Base-by-base conservation (phyloP, 2,329 filamentous ascomycete species). In the Sclerotinia spermophila region DNA sequence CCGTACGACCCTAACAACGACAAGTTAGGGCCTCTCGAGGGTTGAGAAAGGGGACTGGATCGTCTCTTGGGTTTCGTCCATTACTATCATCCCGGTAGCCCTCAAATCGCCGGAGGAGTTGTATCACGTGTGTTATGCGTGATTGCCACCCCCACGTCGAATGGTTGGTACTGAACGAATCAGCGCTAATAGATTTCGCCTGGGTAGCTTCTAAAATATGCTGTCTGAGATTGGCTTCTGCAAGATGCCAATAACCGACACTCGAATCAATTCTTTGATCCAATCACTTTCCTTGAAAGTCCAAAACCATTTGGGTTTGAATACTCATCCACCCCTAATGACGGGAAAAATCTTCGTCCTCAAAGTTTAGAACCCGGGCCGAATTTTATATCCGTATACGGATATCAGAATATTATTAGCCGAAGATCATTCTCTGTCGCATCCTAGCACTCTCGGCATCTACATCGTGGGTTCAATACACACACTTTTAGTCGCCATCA, bases 111-210 rank as follows among this genome's bases (percentile, higher is more conserved):
- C 13, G 56, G 40, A 59, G 38, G 33, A 30, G 38, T 35, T 13
- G 21, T 21, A 53, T 40, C 45, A 27, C 17, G 62, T 66, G 48
- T 53, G 5, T 13, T 66, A 21, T 30, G 19, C 13, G 24, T 38
- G 8, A 38, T 53, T 53, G n/a, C 17, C n/a, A 66, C 62, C 62
- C 61, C 62, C 62, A 66, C 62, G 33, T 15, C 45, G 17, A 24
- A 8, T 30, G 17, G 24, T 33, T 65, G 53, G 8, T 6, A 24
- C 27, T 53, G 45, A 19, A 65, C 35, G 8, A 42, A 53, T 53
- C 8, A 51, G 61, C 15, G 61, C 24, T 65, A 27, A 51, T 7
- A n/a, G 35, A 27, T 35, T 65, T 40, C 40, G 55, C 17, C 21
- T n/a, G 33, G 24, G 27, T 33, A 27, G 59, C 40, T n/a, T n/a